phyloP scores from a whole-genome alignment of 176 grass and related monocot genomes.

The Oryza rufipogon region DNA sequence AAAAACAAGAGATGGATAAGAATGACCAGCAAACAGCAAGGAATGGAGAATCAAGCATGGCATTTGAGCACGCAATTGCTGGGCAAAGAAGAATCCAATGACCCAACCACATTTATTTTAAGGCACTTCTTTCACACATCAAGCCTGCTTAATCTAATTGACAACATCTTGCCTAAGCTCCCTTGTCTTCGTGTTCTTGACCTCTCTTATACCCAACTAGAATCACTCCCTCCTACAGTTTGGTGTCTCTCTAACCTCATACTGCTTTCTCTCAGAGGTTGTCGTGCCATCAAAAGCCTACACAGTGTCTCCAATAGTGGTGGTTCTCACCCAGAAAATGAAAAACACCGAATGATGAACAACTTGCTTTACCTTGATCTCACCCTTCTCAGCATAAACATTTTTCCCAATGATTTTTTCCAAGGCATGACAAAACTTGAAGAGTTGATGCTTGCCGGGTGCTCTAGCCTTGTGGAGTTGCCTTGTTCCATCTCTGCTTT shows the following conservation, averaged over 20 bases:
- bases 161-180: background rate
- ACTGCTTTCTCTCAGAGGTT: slow-evolving; percentile 21
- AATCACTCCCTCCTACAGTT: background rate
- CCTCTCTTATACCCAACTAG: no score
- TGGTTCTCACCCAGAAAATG: no score
- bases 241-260: background rate
- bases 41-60: background rate
- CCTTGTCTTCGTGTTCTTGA: background rate
- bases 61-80: background rate
- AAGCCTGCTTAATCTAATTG: background rate
- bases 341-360: background rate
- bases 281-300: background rate
- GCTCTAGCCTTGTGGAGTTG: no score
- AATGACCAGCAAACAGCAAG: no score
- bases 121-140: background rate
- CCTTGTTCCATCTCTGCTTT: no score
- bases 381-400: background rate
- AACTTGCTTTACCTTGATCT: background rate
- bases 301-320: background rate
- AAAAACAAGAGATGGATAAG: background rate
- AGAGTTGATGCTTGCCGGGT: no score
- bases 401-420: no score
- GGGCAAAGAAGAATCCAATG: background rate
- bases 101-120: background rate
- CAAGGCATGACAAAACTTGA: no score